Evolutionary conservation across 1,284 basidiomycete genomes (phyloP), one percentile per base, ranked within the genome.

Genomic region (Sporisorium iseilematis-ciliati): DNA sequence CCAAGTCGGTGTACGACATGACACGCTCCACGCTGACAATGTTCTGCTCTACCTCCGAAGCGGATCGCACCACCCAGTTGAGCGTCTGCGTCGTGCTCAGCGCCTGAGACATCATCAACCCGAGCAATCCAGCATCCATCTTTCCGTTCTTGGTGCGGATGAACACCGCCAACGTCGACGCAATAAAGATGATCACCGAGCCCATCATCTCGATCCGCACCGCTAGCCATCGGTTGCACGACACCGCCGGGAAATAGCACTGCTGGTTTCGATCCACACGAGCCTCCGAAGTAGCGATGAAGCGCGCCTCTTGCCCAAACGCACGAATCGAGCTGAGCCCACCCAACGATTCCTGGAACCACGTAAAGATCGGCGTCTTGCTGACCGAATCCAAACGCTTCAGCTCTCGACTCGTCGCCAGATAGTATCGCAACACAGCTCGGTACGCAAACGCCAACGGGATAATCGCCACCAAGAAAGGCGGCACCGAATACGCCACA

Each of bases 11-110:
- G 82, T 96, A 89, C 50, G 87, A 87, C 40, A 89, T 80, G 3
- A 89, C 87, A 57, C 89, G 86, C 79, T 88, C 87, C 23, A 87
- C 86, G 73, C 93, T 94, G 70, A 95, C 93, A 78, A 97, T 92
- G 82, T 95, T 96, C 84, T 94, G 93, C 86, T 97, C 95, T 14
- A 96, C 93, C 80, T 97, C 95, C 67, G 92, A 93, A 0, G 93
- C 92, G 16, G 91, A 91, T 48, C 93, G 89, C 7, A 96, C 93
- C n/a, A 95, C 89, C 93, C 92, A 96, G 72, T 86, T 86, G 57
- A 87, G 81, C 25, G 85, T 82, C 69, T 87, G 85, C 1, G 86
- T 86, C n/a, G 85, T 87, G 90, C 92, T 84, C 25, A 97, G 87
- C 2, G 93, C 82, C 65, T 84, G 82, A 1, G 91, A 92, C 80